phyloP scores from a whole-genome alignment of 768 basidiomycete species.

The Lactifluus pinguis region DNA sequence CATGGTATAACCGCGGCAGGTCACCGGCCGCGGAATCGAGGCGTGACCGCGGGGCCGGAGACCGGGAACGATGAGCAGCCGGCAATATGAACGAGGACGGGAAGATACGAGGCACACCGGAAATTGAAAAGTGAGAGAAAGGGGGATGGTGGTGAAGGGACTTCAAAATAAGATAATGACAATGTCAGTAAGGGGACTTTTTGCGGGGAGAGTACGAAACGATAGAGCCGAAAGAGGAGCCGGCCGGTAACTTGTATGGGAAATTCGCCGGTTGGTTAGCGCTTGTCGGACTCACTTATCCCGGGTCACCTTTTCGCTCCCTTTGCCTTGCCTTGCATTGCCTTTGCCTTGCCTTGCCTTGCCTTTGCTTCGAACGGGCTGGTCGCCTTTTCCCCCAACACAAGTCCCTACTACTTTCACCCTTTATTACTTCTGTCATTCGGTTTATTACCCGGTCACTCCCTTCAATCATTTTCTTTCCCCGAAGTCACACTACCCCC shows the following conservation, averaged over 20 bases:
- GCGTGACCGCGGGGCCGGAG: not conserved
- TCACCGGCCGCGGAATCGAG: slow-evolving; percentile 12
- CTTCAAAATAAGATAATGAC: no score
- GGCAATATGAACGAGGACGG: not conserved
- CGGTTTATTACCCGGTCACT: not conserved
- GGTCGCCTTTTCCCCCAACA: not conserved
- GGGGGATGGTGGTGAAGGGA: not conserved
- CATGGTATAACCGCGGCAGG: slow-evolving; percentile 2
- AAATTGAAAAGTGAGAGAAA: not conserved
- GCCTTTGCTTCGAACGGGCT: not conserved
- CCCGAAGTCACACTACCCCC: slow-evolving; percentile 1
- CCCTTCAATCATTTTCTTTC: not conserved
- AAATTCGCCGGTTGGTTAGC: slow-evolving; percentile 16
- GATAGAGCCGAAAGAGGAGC: slow-evolving; percentile 6
- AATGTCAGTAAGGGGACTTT: not conserved
- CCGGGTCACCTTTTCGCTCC: not conserved
- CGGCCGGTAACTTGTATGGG: slow-evolving; percentile 19
- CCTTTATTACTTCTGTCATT: no score
- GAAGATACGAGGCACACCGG: not conserved
- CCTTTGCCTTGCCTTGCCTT: no score
- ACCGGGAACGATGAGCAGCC: not conserved
- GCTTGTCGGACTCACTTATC: not conserved
- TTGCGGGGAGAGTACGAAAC: not conserved
- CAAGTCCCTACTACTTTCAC: not conserved
- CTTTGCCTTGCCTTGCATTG: not conserved